Evolutionary conservation across 1,284 basidiomycete species (phyloP).

Genomic region (Tetrapyrgos nigripes): DNA sequence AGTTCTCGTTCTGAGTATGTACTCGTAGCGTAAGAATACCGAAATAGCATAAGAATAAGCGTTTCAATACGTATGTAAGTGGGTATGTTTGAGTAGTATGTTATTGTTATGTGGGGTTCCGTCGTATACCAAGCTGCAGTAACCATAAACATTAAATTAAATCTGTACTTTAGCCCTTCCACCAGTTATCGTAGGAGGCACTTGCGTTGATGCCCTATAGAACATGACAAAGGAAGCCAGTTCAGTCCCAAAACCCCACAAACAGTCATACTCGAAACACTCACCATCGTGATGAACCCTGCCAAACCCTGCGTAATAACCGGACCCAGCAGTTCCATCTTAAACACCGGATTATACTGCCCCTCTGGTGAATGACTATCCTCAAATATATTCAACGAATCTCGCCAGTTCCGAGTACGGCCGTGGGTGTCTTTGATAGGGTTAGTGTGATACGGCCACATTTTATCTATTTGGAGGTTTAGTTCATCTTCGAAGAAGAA

Average conservation of each 20-base stretch:
- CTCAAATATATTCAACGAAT: slow-evolving; percentile 56
- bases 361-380: slow-evolving; percentile 52
- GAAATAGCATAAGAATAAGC: too few relatives aligned
- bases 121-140: too few relatives aligned
- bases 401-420: slow-evolving; percentile 54
- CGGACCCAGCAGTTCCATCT: slow-evolving; percentile 51
- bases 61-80: too few relatives aligned
- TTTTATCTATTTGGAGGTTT: slow-evolving; percentile 55
- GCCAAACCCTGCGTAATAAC: slow-evolving; percentile 54
- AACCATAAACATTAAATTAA: too few relatives aligned
- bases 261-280: slow-evolving; percentile 6
- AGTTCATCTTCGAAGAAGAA: slow-evolving; percentile 71
- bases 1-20: too few relatives aligned
- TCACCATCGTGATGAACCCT: slow-evolving; percentile 59
- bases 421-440: slow-evolving; percentile 51
- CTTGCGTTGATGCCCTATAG: slow-evolving; percentile 13
- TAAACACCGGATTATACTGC: slow-evolving; percentile 57
- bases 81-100: too few relatives aligned
- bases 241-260: too few relatives aligned
- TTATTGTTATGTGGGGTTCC: too few relatives aligned
- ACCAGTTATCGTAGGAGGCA: slow-evolving; percentile 14
- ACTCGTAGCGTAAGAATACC: too few relatives aligned
- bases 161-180: slow-evolving; percentile 11
- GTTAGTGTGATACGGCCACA: slow-evolving; percentile 55
- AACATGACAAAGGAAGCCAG: too few relatives aligned